Percentiles rank a stretch among this genome's conserved stretches.
Evolutionary conservation across 1,284 basidiomycete genomes (phyloP).

Genomic region (Bondarzewia mesenterica): DNA sequence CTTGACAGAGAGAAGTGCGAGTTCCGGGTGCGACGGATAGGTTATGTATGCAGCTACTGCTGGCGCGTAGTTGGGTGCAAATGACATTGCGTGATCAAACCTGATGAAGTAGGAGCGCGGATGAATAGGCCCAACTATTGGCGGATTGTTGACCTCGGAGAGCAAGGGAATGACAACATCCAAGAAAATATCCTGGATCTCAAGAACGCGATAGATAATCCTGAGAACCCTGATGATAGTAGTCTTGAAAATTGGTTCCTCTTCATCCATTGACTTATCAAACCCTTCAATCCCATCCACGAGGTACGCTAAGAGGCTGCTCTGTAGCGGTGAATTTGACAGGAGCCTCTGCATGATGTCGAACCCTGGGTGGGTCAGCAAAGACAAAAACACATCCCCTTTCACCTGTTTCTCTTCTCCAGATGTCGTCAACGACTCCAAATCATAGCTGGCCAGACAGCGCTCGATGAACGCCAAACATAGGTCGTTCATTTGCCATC

Average conservation of each 20-base stretch:
- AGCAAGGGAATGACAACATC: constrained; percentile 83
- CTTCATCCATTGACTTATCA: constrained; percentile 60
- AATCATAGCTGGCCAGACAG: constrained; percentile 73
- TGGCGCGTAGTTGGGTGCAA: constrained; percentile 69
- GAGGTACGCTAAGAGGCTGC: constrained; percentile 69
- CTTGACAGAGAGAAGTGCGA: constrained; percentile 75
- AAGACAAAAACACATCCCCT: constrained; percentile 41
- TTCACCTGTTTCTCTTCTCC: constrained; percentile 43
- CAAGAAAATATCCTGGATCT: constrained; percentile 84
- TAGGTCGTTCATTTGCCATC: constrained; percentile 83
- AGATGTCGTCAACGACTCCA: constrained; percentile 53
- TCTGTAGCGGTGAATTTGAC: constrained; percentile 63
- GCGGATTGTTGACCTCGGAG: constrained; percentile 49
- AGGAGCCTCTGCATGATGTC: constrained; percentile 79
- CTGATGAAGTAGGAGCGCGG: constrained; percentile 64
- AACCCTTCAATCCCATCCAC: constrained; percentile 72
- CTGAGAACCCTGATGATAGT: constrained; percentile 79
- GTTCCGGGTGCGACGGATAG: constrained; percentile 64
- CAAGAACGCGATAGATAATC: constrained; percentile 77
- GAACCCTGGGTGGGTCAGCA: constrained; percentile 82
- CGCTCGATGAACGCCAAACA: constrained; percentile 84
- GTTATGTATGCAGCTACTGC: constrained; percentile 80
- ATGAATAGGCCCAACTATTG: constrained; percentile 44
- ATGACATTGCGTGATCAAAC: constrained; percentile 80
- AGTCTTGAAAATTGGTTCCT: constrained; percentile 63